These are phyloP conservation scores for Ceriops tagal DNA, from an alignment of 345 rosid genomes.

Conservation along the genomic window DNA sequence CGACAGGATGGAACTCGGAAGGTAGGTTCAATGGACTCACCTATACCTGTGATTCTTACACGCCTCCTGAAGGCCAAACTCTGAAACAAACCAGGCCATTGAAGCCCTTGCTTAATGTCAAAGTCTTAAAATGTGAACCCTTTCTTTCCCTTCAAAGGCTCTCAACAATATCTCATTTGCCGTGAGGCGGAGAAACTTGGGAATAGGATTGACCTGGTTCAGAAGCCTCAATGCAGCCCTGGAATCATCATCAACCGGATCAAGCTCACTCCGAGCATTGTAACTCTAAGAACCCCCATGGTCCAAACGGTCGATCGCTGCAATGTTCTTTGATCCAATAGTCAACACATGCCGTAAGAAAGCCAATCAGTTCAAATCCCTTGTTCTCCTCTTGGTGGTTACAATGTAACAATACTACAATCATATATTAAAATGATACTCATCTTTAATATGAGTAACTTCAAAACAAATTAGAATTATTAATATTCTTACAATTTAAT, in stretches of 20 bases:
- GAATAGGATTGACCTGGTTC: conserved; percentile 87
- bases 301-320: conserved; percentile 57
- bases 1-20: conserved; percentile 91
- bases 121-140: conserved; percentile 93
- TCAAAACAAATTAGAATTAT: no score
- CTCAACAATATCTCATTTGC: conserved; percentile 81
- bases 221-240: conserved; percentile 75
- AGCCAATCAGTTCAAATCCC: conserved; percentile 69
- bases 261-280: conserved; percentile 80
- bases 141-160: conserved; percentile 62
- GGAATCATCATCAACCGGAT: conserved; percentile 60
- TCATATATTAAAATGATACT: no score
- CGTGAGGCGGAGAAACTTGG: conserved; percentile 85
- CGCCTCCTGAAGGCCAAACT: conserved; percentile 79
- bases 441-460: no score
- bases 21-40: conserved; percentile 80
- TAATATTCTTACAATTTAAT: no score
- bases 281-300: conserved; percentile 66
- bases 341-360: conserved; percentile 78
- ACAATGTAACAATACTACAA: no score
- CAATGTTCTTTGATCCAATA: conserved; percentile 61
- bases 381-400: conserved; percentile 46
- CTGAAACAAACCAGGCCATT: conserved; percentile 95
- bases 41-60: conserved; percentile 80
- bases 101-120: conserved; percentile 94